Evolutionary conservation across 176 grass and related monocot species (phyloP), one percentile per base, ranked within the genome.

Genomic region (Musa schizocarpa): DNA sequence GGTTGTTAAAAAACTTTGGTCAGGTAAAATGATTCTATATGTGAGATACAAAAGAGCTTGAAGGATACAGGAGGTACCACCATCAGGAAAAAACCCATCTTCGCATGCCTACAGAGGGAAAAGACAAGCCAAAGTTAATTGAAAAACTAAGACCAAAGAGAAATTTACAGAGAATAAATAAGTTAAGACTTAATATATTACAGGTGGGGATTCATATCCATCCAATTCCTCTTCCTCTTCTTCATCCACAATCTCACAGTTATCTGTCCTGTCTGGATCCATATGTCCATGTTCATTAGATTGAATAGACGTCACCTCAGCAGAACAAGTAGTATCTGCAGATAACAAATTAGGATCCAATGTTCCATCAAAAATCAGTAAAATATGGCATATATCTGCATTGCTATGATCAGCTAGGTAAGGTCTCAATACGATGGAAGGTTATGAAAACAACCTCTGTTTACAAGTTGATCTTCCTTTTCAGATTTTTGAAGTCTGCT

Each of bases 211-310:
- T 72, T 87, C 90, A 78, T 87, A 89, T 68, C 79, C 84, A 80
- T 92, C 86, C 14, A 75, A 75, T 73, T 87, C 88, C 65, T 86
- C 86, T 82, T 92, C 83, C 0, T 92, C 86, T 63, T 86, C 86
- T 67, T 70, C 86, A 74, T 89, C 86, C 57, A 89, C 86, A 72
- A 71, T 82, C 43, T 87, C 86, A 43, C 68, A 86, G 68, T 80
- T 84, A 61, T 86, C 73, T 51, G 62, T 25, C n/a, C 68, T 82
- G 75, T 75, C 74, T 56, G 78, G 86, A 77, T 92, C 86, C 57
- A 14, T 20, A 2, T 65, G 59, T 65, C 80, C 79, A 65, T 43
- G 73, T 77, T 57, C 76, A 81, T 72, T 75, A 59, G 79, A 48
- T 69, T 50, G 68, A 56, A 25, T 69, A 72, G 53, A 64, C n/a